phyloP scores from a whole-genome alignment of 179 eudicot species.

The Sideroxylon spinosum region DNA sequence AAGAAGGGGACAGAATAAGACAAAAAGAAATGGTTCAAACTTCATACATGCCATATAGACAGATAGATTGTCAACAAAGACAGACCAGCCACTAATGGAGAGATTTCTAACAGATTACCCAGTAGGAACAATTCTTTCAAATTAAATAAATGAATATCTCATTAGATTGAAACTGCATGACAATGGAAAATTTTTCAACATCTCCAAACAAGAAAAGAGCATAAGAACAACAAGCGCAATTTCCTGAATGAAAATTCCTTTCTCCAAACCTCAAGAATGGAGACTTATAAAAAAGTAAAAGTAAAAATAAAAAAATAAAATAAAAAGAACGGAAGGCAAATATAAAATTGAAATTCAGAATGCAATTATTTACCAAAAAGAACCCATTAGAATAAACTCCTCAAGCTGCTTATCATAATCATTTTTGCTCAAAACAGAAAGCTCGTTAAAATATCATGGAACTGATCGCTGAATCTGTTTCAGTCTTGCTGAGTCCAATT shows the following conservation, averaged over 20 bases:
- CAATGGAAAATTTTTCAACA: neutral
- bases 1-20: neutral
- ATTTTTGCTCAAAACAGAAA: neutral
- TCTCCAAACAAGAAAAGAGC: neutral
- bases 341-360: neutral
- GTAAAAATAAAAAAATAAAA: too few relatives aligned
- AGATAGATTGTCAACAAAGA: neutral
- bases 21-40: neutral
- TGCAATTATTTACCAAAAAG: too few relatives aligned
- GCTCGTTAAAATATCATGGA: constrained; percentile 3
- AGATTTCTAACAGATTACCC: neutral
- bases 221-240: neutral
- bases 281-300: too few relatives aligned
- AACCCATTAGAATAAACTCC: neutral
- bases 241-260: neutral
- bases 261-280: neutral
- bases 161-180: neutral
- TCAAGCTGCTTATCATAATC: neutral
- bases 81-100: neutral
- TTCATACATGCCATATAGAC: neutral
- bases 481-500: neutral
- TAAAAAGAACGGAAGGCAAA: neutral
- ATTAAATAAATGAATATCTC: neutral
- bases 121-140: neutral
- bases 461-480: neutral